Base-by-base conservation (phyloP, 768 basidiomycete genomes). In the Sporobolomyces pararoseus region DNA sequence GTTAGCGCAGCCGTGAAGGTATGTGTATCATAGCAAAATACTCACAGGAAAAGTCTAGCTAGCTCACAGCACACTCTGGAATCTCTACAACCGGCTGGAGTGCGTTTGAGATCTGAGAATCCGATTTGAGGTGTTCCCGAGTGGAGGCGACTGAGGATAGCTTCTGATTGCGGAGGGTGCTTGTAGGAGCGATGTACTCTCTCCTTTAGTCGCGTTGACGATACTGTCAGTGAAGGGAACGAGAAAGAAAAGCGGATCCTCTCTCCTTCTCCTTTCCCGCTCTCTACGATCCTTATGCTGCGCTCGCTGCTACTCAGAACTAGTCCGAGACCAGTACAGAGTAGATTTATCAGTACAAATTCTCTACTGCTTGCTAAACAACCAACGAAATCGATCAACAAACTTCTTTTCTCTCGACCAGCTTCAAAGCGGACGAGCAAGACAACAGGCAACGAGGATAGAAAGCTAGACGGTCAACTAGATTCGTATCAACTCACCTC, bases 401-500 rank as follows among this genome's bases (percentile, higher is more conserved):
- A 49, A n/a, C 42, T 29, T 4, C 31, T 59, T 7, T 61, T 49
- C 46, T 46, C 59, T 61, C 59, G 59, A 4, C 59, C 59, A 12
- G 17, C 21, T 37, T 57, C 55, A 2, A 32, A 16, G 17, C 46
- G 46, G 7, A 29, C 58, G 3, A 17, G 7, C 37, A 19, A n/a
- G 21, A 42, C 5, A 3, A 13, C 58, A 17, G 44, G 25, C 6
- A 5, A 35, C 9, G 42, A 4, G 19, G 32, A 29, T 5, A n/a
- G 7, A 14, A 4, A 13, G 25, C 3, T 16, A 2, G 50, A 63
- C 14, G 50, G 35, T 10, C 37, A 27, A n/a, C 25, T 47, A 37
- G 70, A 71, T 51, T 67, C 70, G 42, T 71, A 67, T 50, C 37
- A 58, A 16, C 70, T 71, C 54, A 27, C 70, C 13, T 17, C 57